Evolutionary conservation across 768 basidiomycete genomes (phyloP), one percentile per base, ranked within the genome.

Genomic region (Rhodosporidiobolus odoratus): DNA sequence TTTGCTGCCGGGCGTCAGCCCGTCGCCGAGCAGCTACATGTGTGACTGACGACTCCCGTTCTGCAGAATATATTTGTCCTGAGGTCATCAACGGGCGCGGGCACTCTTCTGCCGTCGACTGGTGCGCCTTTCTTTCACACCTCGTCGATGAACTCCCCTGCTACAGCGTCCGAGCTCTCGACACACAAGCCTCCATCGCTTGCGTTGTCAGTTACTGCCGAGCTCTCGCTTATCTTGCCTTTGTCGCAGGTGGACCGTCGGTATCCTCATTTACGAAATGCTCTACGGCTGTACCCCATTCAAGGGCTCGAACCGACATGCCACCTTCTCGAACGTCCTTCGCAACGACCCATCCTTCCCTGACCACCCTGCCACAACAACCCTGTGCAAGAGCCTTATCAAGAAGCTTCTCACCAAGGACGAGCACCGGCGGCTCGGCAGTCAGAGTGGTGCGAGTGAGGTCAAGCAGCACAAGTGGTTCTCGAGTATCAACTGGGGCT

Each of bases 391-490:
- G 80, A 91, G 94, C 73, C 86, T 90, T 79, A 84, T 99, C 73
- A 84, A 83, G 41, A 90, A 92, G 74, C 79, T 98, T 63, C 82
- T 99, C 76, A 90, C 91, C 84, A 99, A 99, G 82, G 87, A 89
- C 75, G 96, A 99, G 80, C 83, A 85, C 78, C 88, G 86, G 65
- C 85, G 96, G 71, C 80, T 98, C 45, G 96, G 96, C 54, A 92
- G 91, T 80, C 88, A 85, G 81, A 92, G 88, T 75, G 96, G 96
- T 35, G 96, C 96, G 66, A 95, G 92, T 78, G 96, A 99, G 81
- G 93, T 99, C 76, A 99, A 98, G 83, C 88, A 90, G 67, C 96
- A 98, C 85, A 93, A 91, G 79, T 99, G 96, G 96, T 99, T 99
- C 82, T 82, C 83, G 37, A 92, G 92, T 77, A 87, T 95, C 78